phyloP scores from a whole-genome alignment of 768 basidiomycete species.

The Mycena sanguinolenta region DNA sequence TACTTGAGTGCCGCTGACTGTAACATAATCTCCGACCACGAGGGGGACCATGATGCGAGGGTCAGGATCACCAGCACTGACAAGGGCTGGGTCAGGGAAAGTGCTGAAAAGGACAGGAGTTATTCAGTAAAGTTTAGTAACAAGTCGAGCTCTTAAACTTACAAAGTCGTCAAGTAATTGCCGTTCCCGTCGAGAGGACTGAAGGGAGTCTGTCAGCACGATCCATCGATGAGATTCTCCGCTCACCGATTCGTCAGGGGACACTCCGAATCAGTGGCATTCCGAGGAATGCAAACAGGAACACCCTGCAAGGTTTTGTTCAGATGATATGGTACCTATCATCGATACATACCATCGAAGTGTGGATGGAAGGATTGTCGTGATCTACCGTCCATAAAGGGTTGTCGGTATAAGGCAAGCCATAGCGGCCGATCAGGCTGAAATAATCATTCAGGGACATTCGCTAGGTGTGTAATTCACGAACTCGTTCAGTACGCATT shows the following conservation, averaged over 20 bases:
- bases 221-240: not conserved
- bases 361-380: slow-evolving; percentile 16
- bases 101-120: slow-evolving; percentile 1
- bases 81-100: slow-evolving; percentile 29
- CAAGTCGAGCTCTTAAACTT: not conserved
- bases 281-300: slow-evolving; percentile 34
- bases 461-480: not conserved
- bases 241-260: slow-evolving; percentile 11
- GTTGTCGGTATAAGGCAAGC: slow-evolving; percentile 4
- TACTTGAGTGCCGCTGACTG: slow-evolving; percentile 32
- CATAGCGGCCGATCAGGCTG: slow-evolving; percentile 16
- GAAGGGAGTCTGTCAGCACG: not conserved
- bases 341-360: slow-evolving; percentile 9
- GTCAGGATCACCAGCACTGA: slow-evolving; percentile 8
- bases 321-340: not conserved
- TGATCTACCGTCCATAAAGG: no score
- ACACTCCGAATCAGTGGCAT: slow-evolving; percentile 15
- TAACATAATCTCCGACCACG: slow-evolving; percentile 9
- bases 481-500: slow-evolving; percentile 18
- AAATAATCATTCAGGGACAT: not conserved
- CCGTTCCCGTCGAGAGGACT: not conserved
- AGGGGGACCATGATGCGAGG: slow-evolving; percentile 9
- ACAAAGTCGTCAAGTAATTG: not conserved
- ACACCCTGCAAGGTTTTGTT: not conserved
- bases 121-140: not conserved